Base-by-base conservation (phyloP, 2,329 filamentous ascomycete genomes). In the Verticillium klebahnii region DNA sequence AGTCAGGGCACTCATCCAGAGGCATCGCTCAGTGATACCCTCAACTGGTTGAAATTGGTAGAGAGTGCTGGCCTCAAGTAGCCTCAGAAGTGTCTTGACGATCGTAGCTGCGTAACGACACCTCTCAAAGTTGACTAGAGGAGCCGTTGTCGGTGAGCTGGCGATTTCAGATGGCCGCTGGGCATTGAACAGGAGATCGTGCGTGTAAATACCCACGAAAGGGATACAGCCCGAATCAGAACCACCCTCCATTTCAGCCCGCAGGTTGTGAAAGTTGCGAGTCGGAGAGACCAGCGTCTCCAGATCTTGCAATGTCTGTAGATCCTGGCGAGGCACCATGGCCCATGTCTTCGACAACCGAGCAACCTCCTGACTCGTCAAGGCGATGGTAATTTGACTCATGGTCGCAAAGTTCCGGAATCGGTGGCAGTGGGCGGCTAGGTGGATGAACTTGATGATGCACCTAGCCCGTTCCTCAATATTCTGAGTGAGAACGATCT, bases 401-500 rank as follows among this genome's bases (percentile, higher is more conserved):
- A 92, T 88, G 1, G 91, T 94, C 7, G 91, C 91, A 72, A 92
- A 95, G 74, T 95, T 95, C 69, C 90, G 88, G 66, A 92, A 87
- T 36, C 82, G 85, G 56, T 90, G 86, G 67, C 89, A 91, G 73
- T 93, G 89, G 1, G 83, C 82, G 3, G 91, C 91, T 66, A 94
- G 91, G 76, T 94, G 91, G 63, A 95, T 91, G 71, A 85, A 89
- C 74, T 95, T 94, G 74, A 90, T 87, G 65, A 95, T 86, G 71
- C 89, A 92, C 40, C 88, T 81, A 25, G 90, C 90, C 59, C 91
- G 84, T 74, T 95, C 91, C 64, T 89, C 85, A 12, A 89, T 75
- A 61, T 88, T 79, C 66, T 89, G 85, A 0, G 90, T 95, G 57
- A 95, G 81, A 9, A 95, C 84, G 66, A 90, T 85, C 73, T 94